A percentile compares a stretch with the other conserved stretches of the same genome.
phyloP scores from a whole-genome alignment of 352 stramenopile species.

The Phytophthora kernoviae region DNA sequence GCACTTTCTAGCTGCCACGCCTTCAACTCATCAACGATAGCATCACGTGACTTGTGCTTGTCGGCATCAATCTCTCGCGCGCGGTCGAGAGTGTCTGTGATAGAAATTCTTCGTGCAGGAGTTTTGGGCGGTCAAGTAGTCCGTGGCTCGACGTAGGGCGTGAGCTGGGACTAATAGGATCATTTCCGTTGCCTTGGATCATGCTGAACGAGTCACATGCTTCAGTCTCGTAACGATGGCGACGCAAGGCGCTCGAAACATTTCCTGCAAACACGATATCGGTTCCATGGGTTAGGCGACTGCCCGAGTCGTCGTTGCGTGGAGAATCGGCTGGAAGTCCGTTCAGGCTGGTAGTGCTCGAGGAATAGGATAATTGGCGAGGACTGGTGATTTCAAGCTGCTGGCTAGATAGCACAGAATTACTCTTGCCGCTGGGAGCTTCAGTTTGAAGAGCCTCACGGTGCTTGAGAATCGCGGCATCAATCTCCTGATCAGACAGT shows the following conservation, averaged over 20 bases:
- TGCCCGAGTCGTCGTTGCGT: slow-evolving; percentile 59
- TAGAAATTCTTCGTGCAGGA: slow-evolving; percentile 62
- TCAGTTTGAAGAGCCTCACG: slow-evolving; percentile 11
- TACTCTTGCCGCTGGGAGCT: not conserved
- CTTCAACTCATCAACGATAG: slow-evolving; percentile 68
- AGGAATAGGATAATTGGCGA: slow-evolving; percentile 33
- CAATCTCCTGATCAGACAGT: slow-evolving; percentile 57
- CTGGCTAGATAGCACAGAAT: not conserved
- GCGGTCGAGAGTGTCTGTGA: slow-evolving; percentile 80
- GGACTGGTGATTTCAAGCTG: slow-evolving; percentile 24
- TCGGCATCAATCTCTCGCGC: slow-evolving; percentile 65
- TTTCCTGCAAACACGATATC: slow-evolving; percentile 90
- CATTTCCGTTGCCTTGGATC: not conserved
- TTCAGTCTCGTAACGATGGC: slow-evolving; percentile 71
- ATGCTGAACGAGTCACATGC: slow-evolving; percentile 6
- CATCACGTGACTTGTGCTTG: slow-evolving; percentile 64
- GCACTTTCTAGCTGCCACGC: slow-evolving; percentile 69
- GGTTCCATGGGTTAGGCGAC: slow-evolving; percentile 86
- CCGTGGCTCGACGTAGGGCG: slow-evolving; percentile 19
- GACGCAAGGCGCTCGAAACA: slow-evolving; percentile 80
- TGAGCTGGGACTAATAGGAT: not conserved
- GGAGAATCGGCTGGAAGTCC: slow-evolving; percentile 24
- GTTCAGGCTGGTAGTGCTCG: slow-evolving; percentile 28
- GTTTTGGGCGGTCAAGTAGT: slow-evolving; percentile 55
- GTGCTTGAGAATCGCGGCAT: slow-evolving; percentile 46